Evolutionary conservation across 2,329 filamentous ascomycete species (phyloP), one percentile per base, ranked within the genome.

Genomic region (Davidsoniella australis): DNA sequence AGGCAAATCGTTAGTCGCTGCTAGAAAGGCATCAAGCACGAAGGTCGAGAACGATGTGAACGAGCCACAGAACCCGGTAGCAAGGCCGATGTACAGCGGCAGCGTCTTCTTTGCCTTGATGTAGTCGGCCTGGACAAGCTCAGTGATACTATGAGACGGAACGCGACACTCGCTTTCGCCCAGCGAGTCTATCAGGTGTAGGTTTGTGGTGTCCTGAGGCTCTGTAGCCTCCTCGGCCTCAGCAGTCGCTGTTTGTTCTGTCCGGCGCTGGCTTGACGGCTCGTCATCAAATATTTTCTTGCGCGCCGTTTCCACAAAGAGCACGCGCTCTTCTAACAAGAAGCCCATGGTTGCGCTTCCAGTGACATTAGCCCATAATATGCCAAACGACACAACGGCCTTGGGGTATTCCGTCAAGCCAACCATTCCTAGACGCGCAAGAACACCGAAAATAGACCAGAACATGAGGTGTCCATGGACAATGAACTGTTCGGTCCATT

Each of bases 41-140:
- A 94, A 93, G 17, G 80, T 78, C 0, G 87, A 94, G 63, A 94
- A 94, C 8, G 82, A 88, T 0, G 88, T 95, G 58, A 91, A 85
- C 56, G 83, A 88, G 54, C 89, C 85, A 58, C 86, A 94, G 62
- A 91, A 91, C 9, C 83, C 89, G 0, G 83, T 94, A 0, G 85
- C 76, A 5, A 95, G 74, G 46, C 84, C 88, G 52, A 94, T 82
- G 60, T 93, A 94, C 0, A 94, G 69, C 0, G 89, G 88, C 24
- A 94, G 82, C 0, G 83, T 84, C 67, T 93, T 94, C 61, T 94
- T 94, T 24, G 70, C 65, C 4, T 77, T 69, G 37, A 72, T 62
- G 59, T 83, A 50, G 14, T 50, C 51, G 4, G 42, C 44, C 5
- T 40, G 20, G 5, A 16, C 40, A n/a, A 44, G 24, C 14, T 48